A percentile compares a stretch with the other conserved stretches of the same genome.
These are phyloP conservation scores for Phialophora verrucosa DNA, from an alignment of 2,329 filamentous ascomycete genomes.

Conservation along the genomic window DNA sequence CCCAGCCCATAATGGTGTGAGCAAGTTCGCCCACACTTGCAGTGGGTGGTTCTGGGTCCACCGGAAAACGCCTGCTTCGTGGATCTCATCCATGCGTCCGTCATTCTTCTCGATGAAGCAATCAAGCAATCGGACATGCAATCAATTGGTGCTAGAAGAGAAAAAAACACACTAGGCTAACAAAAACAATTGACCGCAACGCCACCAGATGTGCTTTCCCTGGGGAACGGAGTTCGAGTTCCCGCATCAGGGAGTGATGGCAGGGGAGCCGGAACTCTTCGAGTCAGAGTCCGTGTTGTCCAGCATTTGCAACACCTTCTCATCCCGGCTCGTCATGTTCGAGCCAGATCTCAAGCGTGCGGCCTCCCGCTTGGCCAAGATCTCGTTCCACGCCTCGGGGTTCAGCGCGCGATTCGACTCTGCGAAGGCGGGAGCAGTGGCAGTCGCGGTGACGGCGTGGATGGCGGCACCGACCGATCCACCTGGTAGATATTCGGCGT, in stretches of 20 bases:
- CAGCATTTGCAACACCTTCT: neutral
- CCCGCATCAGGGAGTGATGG: slow-evolving; percentile 7
- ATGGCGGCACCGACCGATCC: slow-evolving; percentile 17
- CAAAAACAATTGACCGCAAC: neutral
- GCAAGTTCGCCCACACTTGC: too few species aligned
- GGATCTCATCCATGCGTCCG: too few species aligned
- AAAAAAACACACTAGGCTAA: too few species aligned
- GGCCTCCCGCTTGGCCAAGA: slow-evolving; percentile 31
- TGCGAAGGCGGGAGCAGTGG: slow-evolving; percentile 7
- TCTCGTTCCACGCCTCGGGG: slow-evolving; percentile 26
- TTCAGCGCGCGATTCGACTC: slow-evolving; percentile 17
- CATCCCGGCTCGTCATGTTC: slow-evolving; percentile 4
- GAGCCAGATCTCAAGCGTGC: slow-evolving; percentile 25
- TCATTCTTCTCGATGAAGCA: too few species aligned
- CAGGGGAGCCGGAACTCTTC: slow-evolving; percentile 15
- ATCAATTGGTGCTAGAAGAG: too few species aligned
- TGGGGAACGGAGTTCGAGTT: neutral
- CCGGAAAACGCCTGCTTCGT: too few species aligned
- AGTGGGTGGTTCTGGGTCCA: too few species aligned
- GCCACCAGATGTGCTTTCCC: neutral
- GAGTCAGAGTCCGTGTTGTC: slow-evolving; percentile 12
- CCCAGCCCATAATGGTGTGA: too few species aligned
- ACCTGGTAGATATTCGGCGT: slow-evolving; percentile 15
- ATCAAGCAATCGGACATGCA: too few species aligned
- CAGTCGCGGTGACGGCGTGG: slow-evolving; percentile 21